Evolutionary conservation across 768 basidiomycete genomes (phyloP), one percentile per base, ranked within the genome.

Genomic region (Dioszegia hungarica): DNA sequence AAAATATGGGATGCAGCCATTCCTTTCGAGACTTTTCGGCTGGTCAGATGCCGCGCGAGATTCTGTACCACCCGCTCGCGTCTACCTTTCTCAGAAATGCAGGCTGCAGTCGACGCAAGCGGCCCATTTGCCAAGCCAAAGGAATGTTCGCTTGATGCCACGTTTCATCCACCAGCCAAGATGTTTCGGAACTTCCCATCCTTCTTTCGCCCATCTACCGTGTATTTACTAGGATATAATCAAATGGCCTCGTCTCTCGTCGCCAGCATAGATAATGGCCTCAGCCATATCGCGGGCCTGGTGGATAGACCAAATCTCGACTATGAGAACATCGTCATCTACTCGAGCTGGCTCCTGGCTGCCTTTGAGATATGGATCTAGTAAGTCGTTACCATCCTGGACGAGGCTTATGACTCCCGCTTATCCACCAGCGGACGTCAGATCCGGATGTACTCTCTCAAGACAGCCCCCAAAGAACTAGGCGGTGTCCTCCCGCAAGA

Each of bases 321-420:
- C 75, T 95, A 89, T 86, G 86, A 89, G 71, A 76, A 81, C 55
- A 86, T 87, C 67, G 87, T 91, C n/a, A 85, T 92, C 60, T 70
- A 76, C 24, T 86, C 85, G 63, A 86, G 89, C 3, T 89, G 87
- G 85, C 76, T 78, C 17, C 85, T 90, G 15, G 84, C 85, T n/a
- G 75, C 86, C 14, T 94, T 92, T 60, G 92, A 97, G 74, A 84
- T 85, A 0, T 93, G 89, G 73, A 81, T 97, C 36, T 71, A 89
- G 91, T 94, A 67, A 64, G 89, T 51, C 81, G 15, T 38, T 5
- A n/a, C n/a, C n/a, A n/a, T n/a, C n/a, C n/a, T n/a, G n/a, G n/a
- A n/a, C n/a, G n/a, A n/a, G n/a, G n/a, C n/a, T n/a, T n/a, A n/a
- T n/a, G n/a, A n/a, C n/a, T 43, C 34, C 24, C 12, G 15, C 22